phyloP scores from a whole-genome alignment of 2,329 filamentous ascomycete genomes.

The Fusarium sp. region DNA sequence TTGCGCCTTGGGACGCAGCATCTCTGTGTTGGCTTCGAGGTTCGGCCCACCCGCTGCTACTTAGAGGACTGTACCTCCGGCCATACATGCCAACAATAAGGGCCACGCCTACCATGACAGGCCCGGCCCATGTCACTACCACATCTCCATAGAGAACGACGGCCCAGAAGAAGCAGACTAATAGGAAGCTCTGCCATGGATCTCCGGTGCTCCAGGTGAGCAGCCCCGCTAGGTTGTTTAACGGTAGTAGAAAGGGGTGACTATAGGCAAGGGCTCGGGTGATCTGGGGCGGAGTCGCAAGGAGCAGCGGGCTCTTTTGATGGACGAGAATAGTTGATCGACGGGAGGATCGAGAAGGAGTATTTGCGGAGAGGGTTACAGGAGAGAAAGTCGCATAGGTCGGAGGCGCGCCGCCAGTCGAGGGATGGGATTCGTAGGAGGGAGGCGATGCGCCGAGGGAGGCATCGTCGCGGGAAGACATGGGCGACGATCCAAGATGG shows the following conservation, averaged over 20 bases:
- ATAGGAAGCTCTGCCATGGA: conserved; percentile 95
- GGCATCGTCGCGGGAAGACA: conserved; percentile 54
- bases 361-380: conserved; percentile 76
- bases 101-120: conserved; percentile 80
- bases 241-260: conserved; percentile 89
- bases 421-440: conserved; percentile 44
- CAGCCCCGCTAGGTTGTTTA: conserved; percentile 87
- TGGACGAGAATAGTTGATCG: conserved; percentile 94
- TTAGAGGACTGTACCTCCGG: conserved; percentile 88
- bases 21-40: conserved; percentile 53
- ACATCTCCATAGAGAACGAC: conserved; percentile 86
- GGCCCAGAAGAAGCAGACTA: conserved; percentile 89
- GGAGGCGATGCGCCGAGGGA: conserved; percentile 50
- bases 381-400: conserved; percentile 94
- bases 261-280: conserved; percentile 95
- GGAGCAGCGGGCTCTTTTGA: conserved; percentile 92
- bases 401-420: conserved; percentile 63
- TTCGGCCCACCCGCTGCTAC: conserved; percentile 80
- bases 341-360: conserved; percentile 71
- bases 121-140: conserved; percentile 84
- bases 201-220: conserved; percentile 95
- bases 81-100: conserved; percentile 95
- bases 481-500: conserved; percentile 53
- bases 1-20: conserved; percentile 30
- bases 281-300: conserved; percentile 93